Evolutionary conservation across 768 basidiomycete species (phyloP).

Genomic region (Leccinum pellstonianum): DNA sequence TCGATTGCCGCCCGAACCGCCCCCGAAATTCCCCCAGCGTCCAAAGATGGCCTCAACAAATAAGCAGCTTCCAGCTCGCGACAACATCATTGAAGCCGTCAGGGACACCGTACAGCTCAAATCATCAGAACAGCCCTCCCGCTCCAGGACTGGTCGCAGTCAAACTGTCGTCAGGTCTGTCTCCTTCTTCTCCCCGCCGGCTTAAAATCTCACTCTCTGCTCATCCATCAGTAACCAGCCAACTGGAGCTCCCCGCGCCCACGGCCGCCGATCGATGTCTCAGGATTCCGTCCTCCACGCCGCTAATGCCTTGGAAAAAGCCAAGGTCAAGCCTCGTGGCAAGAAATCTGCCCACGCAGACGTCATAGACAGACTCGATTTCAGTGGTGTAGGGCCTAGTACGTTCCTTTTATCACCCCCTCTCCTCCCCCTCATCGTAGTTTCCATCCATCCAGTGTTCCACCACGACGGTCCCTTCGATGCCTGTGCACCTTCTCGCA

Average conservation of each 20-base stretch:
- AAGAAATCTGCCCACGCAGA: constrained; percentile 85
- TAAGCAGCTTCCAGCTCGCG: constrained; percentile 35
- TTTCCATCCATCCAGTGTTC: constrained; percentile 56
- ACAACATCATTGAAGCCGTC: constrained; percentile 59
- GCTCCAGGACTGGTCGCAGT: constrained; percentile 53
- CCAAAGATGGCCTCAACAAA: constrained; percentile 27
- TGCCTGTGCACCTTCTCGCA: constrained; percentile 88
- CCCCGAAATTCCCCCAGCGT: constrained; percentile 29
- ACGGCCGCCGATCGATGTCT: constrained; percentile 48
- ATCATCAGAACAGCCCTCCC: constrained; percentile 41
- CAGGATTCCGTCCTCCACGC: constrained; percentile 46
- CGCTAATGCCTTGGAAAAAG: constrained; percentile 42
- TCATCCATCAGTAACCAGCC: constrained; percentile 22
- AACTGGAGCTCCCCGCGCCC: constrained; percentile 22
- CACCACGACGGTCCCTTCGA: constrained; percentile 93
- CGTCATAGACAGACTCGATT: constrained; percentile 87
- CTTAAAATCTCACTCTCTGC: constrained; percentile 20
- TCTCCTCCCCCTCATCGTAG: constrained; percentile 2
- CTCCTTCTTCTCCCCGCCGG: constrained; percentile 7
- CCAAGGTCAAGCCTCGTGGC: constrained; percentile 47
- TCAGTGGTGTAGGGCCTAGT: constrained; percentile 83
- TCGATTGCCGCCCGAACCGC: constrained; percentile 42
- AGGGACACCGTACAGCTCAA: constrained; percentile 66
- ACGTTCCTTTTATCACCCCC: constrained; percentile 33
- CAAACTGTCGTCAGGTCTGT: constrained; percentile 45